phyloP scores from a whole-genome alignment of 2,329 filamentous ascomycete species.

The Ascosphaera apis region DNA sequence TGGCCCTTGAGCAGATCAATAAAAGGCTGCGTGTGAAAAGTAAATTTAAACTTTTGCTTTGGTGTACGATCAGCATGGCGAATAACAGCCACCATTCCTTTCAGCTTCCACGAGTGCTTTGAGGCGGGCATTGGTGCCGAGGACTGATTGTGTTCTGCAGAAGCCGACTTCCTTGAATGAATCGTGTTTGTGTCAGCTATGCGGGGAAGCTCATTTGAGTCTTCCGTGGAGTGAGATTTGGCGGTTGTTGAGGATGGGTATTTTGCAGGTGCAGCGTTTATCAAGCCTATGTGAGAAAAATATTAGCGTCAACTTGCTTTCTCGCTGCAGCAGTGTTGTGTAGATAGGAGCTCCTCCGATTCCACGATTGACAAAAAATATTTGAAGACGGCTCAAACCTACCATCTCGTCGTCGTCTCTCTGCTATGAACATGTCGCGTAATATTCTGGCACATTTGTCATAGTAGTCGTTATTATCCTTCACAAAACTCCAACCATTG shows the following conservation, averaged over 20 bases:
- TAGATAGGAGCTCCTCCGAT: too few species aligned
- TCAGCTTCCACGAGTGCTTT: slow-evolving; percentile 94
- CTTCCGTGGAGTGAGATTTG: too few species aligned
- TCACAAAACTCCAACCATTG: slow-evolving; percentile 99
- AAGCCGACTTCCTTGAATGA: too few species aligned
- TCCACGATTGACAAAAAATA: too few species aligned
- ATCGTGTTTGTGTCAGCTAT: too few species aligned
- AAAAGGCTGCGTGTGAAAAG: slow-evolving; percentile 90
- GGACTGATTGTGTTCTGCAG: too few species aligned
- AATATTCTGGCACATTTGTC: slow-evolving; percentile 73
- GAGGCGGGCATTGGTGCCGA: slow-evolving; percentile 38
- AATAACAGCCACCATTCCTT: slow-evolving; percentile 91
- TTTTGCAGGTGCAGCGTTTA: too few species aligned
- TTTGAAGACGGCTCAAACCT: slow-evolving; percentile 11
- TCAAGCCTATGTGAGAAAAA: too few species aligned
- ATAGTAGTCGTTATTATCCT: slow-evolving; percentile 98
- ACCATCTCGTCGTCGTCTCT: slow-evolving; percentile 30
- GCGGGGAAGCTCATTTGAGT: too few species aligned
- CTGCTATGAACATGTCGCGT: slow-evolving; percentile 66
- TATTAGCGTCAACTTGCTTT: too few species aligned
- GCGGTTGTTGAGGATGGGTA: too few species aligned
- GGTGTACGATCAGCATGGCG: slow-evolving; percentile 91
- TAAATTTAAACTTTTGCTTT: slow-evolving; percentile 99
- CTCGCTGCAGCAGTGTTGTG: too few species aligned
- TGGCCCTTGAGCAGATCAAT: slow-evolving; percentile 87